These are phyloP conservation scores for Saccharomycopsis sp. DNA, from an alignment of 805 yeast species.

Conservation along the genomic window DNA sequence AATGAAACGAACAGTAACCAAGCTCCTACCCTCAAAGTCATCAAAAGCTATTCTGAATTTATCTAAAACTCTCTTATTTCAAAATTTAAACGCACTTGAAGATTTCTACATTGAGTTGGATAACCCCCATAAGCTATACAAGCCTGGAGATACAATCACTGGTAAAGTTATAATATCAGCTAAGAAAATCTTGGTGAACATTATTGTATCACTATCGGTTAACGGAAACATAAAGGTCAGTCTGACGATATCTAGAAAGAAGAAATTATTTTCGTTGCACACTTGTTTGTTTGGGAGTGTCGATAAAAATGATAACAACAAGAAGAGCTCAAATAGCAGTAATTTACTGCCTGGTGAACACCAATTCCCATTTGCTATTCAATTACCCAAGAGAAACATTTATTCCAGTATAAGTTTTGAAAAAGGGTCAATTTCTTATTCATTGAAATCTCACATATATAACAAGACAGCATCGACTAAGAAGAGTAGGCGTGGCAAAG, in stretches of 20 bases:
- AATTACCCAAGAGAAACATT: conserved; percentile 66
- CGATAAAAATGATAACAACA: neutral
- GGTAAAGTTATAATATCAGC: conserved; percentile 57
- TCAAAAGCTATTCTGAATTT: conserved; percentile 4
- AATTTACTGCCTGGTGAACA: conserved; percentile 80
- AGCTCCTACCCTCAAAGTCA: conserved; percentile 13
- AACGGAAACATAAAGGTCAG: conserved; percentile 17
- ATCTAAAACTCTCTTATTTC: conserved; percentile 9
- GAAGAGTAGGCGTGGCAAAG: neutral
- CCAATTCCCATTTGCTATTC: conserved; percentile 77
- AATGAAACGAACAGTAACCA: neutral
- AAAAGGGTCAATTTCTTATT: conserved; percentile 72
- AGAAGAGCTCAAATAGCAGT: neutral
- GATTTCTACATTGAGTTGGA: conserved; percentile 68
- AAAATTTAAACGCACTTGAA: conserved; percentile 14
- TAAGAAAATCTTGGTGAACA: conserved; percentile 48
- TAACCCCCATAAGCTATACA: conserved; percentile 68
- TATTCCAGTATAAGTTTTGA: conserved; percentile 77
- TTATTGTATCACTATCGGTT: conserved; percentile 24
- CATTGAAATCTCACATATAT: conserved; percentile 40
- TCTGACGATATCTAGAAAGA: conserved; percentile 7
- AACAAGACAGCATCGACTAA: conserved; percentile 20
- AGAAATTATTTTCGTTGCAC: conserved; percentile 10
- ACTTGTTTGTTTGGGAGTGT: conserved; percentile 11
- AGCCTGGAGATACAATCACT: conserved; percentile 70